Percentiles rank a stretch among this genome's conserved stretches.
phyloP scores from a whole-genome alignment of 23 red algal species.

The Cyanidium caldarium region DNA sequence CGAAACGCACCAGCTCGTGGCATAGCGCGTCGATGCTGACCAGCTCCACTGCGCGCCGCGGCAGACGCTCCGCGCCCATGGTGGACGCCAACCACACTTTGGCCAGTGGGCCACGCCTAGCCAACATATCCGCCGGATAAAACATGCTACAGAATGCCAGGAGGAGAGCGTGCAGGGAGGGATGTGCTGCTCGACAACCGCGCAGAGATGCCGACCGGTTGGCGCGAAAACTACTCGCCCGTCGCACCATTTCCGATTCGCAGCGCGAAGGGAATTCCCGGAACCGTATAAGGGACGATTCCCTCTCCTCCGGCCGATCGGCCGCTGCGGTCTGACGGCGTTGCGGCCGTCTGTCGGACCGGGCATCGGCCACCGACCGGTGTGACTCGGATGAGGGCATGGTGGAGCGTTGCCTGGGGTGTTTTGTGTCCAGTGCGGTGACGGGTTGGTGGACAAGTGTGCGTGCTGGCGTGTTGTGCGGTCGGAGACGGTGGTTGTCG shows the following conservation, averaged over 20 bases:
- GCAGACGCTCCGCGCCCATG: slow-evolving; percentile 23
- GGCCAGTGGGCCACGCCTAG: slow-evolving; percentile 23
- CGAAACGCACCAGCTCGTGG: slow-evolving; percentile 13
- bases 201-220: background rate
- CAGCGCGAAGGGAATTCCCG: background rate
- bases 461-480: no score
- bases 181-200: background rate
- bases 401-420: no score
- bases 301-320: background rate
- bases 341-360: background rate
- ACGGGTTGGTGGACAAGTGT: no score
- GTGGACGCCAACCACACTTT: slow-evolving; percentile 77
- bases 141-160: slow-evolving; percentile 13
- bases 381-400: no score
- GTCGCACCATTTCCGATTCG: background rate
- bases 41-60: slow-evolving; percentile 21
- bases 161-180: background rate
- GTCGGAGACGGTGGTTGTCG: no score
- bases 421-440: no score
- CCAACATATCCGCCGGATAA: slow-evolving; percentile 4
- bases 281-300: background rate
- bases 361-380: no score
- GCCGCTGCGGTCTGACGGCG: background rate
- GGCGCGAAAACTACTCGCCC: background rate
- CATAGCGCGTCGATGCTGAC: slow-evolving; percentile 29